These are phyloP conservation scores for Trypanosoma grayi DNA, from an alignment of 208 protist species.

Conservation along the genomic window DNA sequence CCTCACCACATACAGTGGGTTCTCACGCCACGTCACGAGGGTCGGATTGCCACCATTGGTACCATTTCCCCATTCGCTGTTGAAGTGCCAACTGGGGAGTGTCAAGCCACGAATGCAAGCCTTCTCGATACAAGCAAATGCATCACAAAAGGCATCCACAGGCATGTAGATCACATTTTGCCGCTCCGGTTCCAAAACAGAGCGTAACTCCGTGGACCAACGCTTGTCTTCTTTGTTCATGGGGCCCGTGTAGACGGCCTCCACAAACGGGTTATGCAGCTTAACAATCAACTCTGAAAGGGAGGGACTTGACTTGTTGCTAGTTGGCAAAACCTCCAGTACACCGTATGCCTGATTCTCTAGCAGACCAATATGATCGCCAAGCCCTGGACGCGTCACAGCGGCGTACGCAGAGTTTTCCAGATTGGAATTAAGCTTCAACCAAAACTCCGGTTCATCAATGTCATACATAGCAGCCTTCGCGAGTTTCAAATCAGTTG, in stretches of 20 bases:
- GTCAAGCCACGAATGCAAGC: constrained; percentile 30
- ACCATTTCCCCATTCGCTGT: constrained; percentile 50
- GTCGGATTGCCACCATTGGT: constrained; percentile 51
- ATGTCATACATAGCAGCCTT: constrained; percentile 47
- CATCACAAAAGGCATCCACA: constrained; percentile 44
- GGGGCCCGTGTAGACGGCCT: constrained; percentile 81
- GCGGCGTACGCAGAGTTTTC: constrained; percentile 43
- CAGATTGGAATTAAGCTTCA: constrained; percentile 36
- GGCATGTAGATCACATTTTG: constrained; percentile 65
- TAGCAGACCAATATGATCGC: constrained; percentile 42
- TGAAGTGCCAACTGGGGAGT: constrained; percentile 29
- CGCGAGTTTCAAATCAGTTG: constrained; percentile 32
- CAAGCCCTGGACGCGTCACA: constrained; percentile 38
- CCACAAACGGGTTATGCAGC: too few species aligned
- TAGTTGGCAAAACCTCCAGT: constrained; percentile 37
- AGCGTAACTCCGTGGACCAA: constrained; percentile 47
- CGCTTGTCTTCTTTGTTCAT: constrained; percentile 55
- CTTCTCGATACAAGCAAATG: constrained; percentile 45
- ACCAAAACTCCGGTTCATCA: constrained; percentile 60
- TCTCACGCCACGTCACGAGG: constrained; percentile 57
- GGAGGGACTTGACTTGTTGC: background rate
- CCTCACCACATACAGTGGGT: constrained; percentile 46
- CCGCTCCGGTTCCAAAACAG: constrained; percentile 27
- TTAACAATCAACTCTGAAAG: constrained; percentile 56
- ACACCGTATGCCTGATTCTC: constrained; percentile 63